Evolutionary conservation across 495 filamentous ascomycete genomes (phyloP).

Genomic region (Delitschia confertaspora): DNA sequence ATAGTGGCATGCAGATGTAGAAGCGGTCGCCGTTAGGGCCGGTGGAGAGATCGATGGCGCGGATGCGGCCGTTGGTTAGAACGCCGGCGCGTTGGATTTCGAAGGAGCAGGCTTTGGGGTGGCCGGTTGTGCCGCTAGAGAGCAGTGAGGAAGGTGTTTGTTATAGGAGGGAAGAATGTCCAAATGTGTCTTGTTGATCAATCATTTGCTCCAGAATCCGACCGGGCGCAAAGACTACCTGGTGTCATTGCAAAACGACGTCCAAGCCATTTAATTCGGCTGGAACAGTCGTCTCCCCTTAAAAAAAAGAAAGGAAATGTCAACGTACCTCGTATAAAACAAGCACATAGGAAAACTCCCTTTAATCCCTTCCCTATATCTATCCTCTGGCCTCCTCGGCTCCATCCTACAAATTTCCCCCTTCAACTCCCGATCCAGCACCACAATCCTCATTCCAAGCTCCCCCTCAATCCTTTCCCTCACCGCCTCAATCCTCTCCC

Average conservation of each 20-base stretch:
- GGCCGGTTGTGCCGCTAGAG: slow-evolving; percentile 53
- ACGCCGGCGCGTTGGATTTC: slow-evolving; percentile 37
- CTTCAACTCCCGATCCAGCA: slow-evolving; percentile 42
- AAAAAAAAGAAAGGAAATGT: background rate
- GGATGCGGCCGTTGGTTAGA: slow-evolving; percentile 28
- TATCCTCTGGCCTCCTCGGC: slow-evolving; percentile 42
- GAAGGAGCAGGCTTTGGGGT: slow-evolving; percentile 54
- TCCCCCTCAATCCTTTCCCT: slow-evolving; percentile 40
- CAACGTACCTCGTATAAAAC: slow-evolving; percentile 53
- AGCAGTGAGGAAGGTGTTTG: slow-evolving; percentile 2
- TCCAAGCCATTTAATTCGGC: too few species aligned
- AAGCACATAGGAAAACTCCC: slow-evolving; percentile 48
- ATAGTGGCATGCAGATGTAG: slow-evolving; percentile 75
- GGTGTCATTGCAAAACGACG: too few species aligned
- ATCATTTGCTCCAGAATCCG: too few species aligned
- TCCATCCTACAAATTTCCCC: slow-evolving; percentile 42
- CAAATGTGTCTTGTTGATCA: too few species aligned
- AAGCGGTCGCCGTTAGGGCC: slow-evolving; percentile 50
- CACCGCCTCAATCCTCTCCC: slow-evolving; percentile 48
- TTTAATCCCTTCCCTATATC: slow-evolving; percentile 41
- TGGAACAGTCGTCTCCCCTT: too few species aligned
- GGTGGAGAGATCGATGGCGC: slow-evolving; percentile 24
- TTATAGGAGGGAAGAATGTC: background rate
- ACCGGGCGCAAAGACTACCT: too few species aligned
- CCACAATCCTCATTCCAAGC: slow-evolving; percentile 46